phyloP scores from a whole-genome alignment of 2,329 filamentous ascomycete species.

The Nigrospora osmanthi region DNA sequence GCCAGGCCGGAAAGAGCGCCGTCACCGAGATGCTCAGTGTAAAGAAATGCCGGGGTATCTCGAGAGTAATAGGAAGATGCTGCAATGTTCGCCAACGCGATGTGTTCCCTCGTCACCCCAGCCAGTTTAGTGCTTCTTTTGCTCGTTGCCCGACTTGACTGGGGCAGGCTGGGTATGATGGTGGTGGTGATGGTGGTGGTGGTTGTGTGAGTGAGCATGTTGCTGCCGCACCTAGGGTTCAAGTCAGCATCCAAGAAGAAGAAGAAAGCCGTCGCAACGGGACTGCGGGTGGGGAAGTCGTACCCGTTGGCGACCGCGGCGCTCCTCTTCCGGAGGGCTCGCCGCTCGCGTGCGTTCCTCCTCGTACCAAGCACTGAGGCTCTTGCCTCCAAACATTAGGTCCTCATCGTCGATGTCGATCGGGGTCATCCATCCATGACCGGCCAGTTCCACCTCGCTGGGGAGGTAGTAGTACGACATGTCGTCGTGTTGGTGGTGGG shows the following conservation, averaged over 20 bases:
- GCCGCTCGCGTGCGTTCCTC: constrained; percentile 42
- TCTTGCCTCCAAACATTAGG: constrained; percentile 53
- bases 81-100: too few relatives aligned
- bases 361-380: constrained; percentile 52
- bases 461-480: constrained; percentile 20
- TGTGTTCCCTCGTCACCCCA: too few relatives aligned
- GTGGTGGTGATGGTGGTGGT: constrained; percentile 10
- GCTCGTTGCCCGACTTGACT: constrained; percentile 10
- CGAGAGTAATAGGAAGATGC: too few relatives aligned
- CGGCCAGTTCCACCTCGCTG: constrained; percentile 11
- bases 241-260: constrained; percentile 4
- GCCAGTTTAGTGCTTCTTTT: constrained; percentile 14
- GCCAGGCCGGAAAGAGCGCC: too few relatives aligned
- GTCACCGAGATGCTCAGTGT: too few relatives aligned
- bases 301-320: constrained; percentile 30
- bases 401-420: constrained; percentile 55
- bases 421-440: constrained; percentile 39
- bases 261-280: background rate
- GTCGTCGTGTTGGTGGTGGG: constrained; percentile 12
- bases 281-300: constrained; percentile 2
- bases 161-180: background rate
- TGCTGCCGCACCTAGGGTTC: constrained; percentile 12
- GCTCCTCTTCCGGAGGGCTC: constrained; percentile 31
- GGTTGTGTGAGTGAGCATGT: constrained; percentile 13
- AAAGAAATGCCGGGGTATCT: too few relatives aligned